Conservation (phyloP, 139 green algal genomes). For the Zygnema circumcarinatum region DNA sequence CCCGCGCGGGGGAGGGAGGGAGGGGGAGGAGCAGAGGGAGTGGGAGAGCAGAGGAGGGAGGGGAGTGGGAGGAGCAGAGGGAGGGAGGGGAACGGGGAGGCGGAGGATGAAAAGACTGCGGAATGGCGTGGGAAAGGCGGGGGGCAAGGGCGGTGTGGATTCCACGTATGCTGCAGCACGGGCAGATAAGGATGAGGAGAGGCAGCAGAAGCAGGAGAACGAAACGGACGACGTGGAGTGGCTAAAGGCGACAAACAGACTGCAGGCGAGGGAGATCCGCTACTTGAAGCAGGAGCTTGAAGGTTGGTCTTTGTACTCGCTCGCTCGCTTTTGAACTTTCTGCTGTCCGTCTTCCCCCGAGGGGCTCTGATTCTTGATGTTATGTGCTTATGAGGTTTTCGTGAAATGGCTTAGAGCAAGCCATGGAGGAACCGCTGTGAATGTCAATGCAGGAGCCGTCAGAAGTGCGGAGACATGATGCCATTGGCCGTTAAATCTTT, state of each 20-base stretch:
- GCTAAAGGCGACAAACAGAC: background rate
- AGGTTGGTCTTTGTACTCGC: slow-evolving; percentile 6
- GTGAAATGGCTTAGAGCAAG: too few relatives aligned
- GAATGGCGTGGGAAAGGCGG: background rate
- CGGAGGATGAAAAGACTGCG: background rate
- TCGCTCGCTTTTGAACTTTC: background rate
- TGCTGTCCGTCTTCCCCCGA: background rate
- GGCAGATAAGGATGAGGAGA: background rate
- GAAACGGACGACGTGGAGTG: slow-evolving; percentile 21
- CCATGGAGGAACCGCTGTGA: too few relatives aligned
- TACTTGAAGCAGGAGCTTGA: slow-evolving; percentile 29
- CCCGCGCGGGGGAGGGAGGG: background rate
- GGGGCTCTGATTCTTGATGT: background rate
- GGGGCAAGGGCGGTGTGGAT: background rate
- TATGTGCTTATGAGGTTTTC: too few relatives aligned
- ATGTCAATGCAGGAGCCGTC: too few relatives aligned
- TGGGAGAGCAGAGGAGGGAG: slow-evolving; percentile 7
- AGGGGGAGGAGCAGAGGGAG: background rate
- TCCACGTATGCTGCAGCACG: background rate
- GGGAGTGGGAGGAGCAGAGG: slow-evolving; percentile 6
- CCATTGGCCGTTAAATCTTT: too few relatives aligned
- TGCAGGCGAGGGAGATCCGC: slow-evolving; percentile 19
- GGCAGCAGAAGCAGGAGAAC: background rate
- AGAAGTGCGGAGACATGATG: too few relatives aligned
- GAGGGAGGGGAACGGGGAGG: background rate